Percentiles rank a stretch among this genome's conserved stretches.
Evolutionary conservation across 2,329 filamentous ascomycete species (phyloP).

Genomic region (Raffaelea arxii): DNA sequence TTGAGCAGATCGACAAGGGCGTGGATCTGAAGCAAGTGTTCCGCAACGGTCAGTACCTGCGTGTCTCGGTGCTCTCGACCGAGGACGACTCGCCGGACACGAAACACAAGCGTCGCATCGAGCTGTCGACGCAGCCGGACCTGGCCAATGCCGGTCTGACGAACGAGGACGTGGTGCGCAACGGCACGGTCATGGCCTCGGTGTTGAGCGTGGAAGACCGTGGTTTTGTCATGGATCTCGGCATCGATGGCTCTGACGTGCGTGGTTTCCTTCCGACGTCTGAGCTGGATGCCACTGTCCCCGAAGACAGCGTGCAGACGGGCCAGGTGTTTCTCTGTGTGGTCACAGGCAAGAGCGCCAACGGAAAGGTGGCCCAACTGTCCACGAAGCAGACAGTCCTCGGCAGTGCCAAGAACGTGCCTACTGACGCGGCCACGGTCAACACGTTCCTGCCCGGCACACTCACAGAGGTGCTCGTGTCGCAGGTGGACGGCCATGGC

Average conservation of each 20-base stretch:
- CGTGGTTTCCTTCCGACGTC: constrained; percentile 80
- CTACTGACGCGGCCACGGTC: constrained; percentile 74
- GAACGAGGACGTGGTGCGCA: constrained; percentile 61
- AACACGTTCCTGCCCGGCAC: constrained; percentile 87
- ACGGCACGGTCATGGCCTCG: constrained; percentile 76
- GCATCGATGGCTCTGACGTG: constrained; percentile 56
- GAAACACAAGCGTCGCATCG: constrained; percentile 71
- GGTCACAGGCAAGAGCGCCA: constrained; percentile 63
- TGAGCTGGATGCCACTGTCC: constrained; percentile 59
- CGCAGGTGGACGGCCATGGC: constrained; percentile 65
- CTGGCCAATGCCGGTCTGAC: constrained; percentile 68
- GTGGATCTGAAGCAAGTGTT: constrained; percentile 71
- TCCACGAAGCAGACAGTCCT: constrained; percentile 63
- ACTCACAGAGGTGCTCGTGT: constrained; percentile 75
- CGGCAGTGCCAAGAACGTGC: constrained; percentile 53
- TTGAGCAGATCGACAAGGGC: too few relatives aligned
- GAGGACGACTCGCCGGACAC: constrained; percentile 49
- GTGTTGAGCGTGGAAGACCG: constrained; percentile 92
- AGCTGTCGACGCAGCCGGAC: constrained; percentile 73
- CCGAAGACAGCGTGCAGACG: constrained; percentile 59
- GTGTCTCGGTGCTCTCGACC: constrained; percentile 74
- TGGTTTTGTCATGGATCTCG: constrained; percentile 86
- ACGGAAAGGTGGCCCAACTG: constrained; percentile 78
- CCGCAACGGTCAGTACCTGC: constrained; percentile 74
- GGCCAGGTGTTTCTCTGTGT: constrained; percentile 80